These are phyloP conservation scores for Talaromyces islandicus DNA, from an alignment of 2,329 filamentous ascomycete species.

Conservation along the genomic window DNA sequence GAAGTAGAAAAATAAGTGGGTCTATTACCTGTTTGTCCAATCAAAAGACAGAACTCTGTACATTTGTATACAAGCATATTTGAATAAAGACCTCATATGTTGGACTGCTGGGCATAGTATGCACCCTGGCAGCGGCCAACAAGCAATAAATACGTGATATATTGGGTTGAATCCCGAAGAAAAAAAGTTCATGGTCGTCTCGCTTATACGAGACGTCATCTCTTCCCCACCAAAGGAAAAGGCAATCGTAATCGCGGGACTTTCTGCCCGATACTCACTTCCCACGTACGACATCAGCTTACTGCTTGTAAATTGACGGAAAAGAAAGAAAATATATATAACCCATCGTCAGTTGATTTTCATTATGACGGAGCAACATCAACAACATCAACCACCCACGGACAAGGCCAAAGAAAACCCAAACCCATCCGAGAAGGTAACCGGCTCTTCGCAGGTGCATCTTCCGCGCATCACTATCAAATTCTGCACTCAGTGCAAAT, in stretches of 20 bases:
- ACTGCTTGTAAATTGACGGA: background rate
- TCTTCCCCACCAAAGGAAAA: background rate
- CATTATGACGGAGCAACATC: conserved; percentile 12
- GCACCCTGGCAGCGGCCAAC: background rate
- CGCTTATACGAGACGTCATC: background rate
- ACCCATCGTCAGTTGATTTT: background rate
- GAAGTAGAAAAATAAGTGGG: background rate
- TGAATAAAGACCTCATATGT: no score
- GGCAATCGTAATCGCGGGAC: background rate
- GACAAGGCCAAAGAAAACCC: background rate
- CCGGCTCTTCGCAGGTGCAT: conserved; percentile 19
- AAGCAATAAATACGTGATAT: background rate
- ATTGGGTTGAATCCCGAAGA: background rate
- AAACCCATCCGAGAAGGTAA: background rate
- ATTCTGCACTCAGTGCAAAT: conserved; percentile 91
- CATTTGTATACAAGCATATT: no score
- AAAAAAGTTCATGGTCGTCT: background rate
- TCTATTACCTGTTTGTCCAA: background rate
- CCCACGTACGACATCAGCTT: background rate
- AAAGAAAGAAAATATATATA: background rate
- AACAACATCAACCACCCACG: conserved; percentile 1
- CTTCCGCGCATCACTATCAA: conserved; percentile 78
- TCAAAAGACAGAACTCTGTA: background rate
- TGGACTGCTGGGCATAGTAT: background rate
- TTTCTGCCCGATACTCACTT: background rate